Evolutionary conservation across 441 rosid genomes (phyloP).

Genomic region (Populus trichocarpa): DNA sequence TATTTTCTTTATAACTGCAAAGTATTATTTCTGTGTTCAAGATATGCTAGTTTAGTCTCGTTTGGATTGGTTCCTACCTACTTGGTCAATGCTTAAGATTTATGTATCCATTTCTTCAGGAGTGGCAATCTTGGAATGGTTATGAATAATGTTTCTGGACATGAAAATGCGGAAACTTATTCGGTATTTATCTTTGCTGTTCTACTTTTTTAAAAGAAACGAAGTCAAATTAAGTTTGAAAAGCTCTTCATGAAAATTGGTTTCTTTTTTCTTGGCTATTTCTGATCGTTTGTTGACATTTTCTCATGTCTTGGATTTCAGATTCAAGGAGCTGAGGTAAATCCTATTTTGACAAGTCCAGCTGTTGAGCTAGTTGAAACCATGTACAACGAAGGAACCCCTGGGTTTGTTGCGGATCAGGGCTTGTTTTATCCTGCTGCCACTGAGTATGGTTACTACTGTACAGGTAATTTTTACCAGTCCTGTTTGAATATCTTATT

Average conservation of each 20-base stretch:
- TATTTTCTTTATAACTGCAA: background rate
- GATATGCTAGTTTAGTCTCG: background rate
- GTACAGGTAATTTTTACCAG: slow-evolving; percentile 68
- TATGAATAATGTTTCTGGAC: slow-evolving; percentile 35
- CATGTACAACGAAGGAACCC: slow-evolving; percentile 74
- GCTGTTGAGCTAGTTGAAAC: slow-evolving; percentile 44
- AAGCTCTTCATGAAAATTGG: background rate
- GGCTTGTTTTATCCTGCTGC: slow-evolving; percentile 73
- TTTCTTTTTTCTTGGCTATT: background rate
- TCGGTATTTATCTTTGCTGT: slow-evolving; percentile 21
- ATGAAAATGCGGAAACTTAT: slow-evolving; percentile 32
- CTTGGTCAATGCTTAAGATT: background rate
- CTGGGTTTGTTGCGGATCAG: slow-evolving; percentile 69
- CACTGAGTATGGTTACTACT: slow-evolving; percentile 71
- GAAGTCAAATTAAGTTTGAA: background rate
- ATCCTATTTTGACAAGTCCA: slow-evolving; percentile 34
- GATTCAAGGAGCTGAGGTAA: slow-evolving; percentile 43
- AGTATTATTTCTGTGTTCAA: background rate
- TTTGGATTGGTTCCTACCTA: background rate
- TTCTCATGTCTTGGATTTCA: slow-evolving; percentile 9
- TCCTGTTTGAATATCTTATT: slow-evolving; percentile 1
- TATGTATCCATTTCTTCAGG: slow-evolving; percentile 5
- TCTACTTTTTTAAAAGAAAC: background rate
- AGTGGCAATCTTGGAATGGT: slow-evolving; percentile 43
- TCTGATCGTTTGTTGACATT: slow-evolving; percentile 3